Evolutionary conservation across 1,284 basidiomycete genomes (phyloP), one percentile per base, ranked within the genome.

Genomic region (Ceratobasidium sp.): DNA sequence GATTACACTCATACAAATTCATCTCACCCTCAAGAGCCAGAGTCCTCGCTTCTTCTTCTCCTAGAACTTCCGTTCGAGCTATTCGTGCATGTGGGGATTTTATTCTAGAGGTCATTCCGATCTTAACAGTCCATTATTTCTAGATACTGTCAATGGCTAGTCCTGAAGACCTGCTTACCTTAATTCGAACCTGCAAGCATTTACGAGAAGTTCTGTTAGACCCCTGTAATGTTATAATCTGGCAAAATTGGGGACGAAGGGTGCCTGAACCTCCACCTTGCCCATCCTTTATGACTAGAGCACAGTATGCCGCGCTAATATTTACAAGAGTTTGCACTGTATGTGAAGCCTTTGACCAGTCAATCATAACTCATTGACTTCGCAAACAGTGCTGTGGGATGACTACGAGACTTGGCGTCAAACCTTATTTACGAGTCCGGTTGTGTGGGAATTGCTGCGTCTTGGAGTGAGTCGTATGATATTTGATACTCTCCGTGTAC

Each of bases 231-330:
- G 23, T 10, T 23, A 23, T 23, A 12, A 56, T 56, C 53, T 56
- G 53, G 53, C 53, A 23, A 6, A 56, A 23, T 26, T 56, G 9
- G 5, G 53, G 23, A 56, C 53, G 53, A 9, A 23, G 53, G 23
- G 58, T 39, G 58, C 58, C 33, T 2, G 51, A 55, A 26, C 72
- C 82, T 0, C 82, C 82, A 1, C 69, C 79, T 18, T 82, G 81
- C 66, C 82, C 82, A 23, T 3, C 53, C 28, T 78, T 73, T 49
- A 66, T 83, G 56, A 75, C 68, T 51, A 80, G 81, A 75, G 80
- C 81, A 20, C 58, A 80, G 12, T 83, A 82, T 46, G 80, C 81
- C 1, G 72, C 80, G 13, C 63, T 84, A 9, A 33, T 84, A 5
- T 84, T 83, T 26, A 70, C 51, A 28, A 70, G 18, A 12, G 33